Evolutionary conservation across 1,139 yeast genomes (phyloP).

Genomic region (Trichomonascaceae sp.): DNA sequence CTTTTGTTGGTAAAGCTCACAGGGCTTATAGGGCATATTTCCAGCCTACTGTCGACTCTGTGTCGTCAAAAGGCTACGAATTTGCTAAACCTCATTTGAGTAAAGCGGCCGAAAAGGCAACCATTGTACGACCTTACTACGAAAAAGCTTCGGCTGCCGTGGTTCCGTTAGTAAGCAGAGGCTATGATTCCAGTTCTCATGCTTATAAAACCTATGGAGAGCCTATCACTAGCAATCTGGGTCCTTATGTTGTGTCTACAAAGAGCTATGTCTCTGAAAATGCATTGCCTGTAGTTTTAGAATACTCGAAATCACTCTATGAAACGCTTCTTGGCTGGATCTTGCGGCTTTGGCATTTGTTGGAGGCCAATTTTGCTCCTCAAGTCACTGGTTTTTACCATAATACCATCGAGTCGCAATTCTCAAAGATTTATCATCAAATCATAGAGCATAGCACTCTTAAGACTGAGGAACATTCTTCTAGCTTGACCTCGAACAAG

Average conservation of each 20-base stretch:
- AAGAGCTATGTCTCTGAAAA: slow-evolving; percentile 12
- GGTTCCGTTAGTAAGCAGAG: slow-evolving; percentile 12
- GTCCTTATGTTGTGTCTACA: slow-evolving; percentile 11
- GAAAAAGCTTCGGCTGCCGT: slow-evolving; percentile 8
- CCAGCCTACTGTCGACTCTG: slow-evolving; percentile 17
- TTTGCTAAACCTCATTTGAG: slow-evolving; percentile 7
- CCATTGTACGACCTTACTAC: slow-evolving; percentile 14
- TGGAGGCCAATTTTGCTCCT: slow-evolving; percentile 18
- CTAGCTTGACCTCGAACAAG: background rate
- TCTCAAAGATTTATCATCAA: slow-evolving; percentile 24
- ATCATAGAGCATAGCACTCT: slow-evolving; percentile 14
- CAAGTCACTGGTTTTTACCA: slow-evolving; percentile 19
- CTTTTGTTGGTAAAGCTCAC: slow-evolving; percentile 18
- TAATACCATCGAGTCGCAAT: slow-evolving; percentile 27
- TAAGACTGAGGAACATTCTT: background rate
- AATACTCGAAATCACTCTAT: slow-evolving; percentile 8
- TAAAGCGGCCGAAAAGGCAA: slow-evolving; percentile 5
- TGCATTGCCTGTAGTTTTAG: slow-evolving; percentile 11
- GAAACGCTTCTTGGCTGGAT: slow-evolving; percentile 6
- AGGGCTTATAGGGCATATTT: slow-evolving; percentile 16
- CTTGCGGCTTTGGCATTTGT: slow-evolving; percentile 14
- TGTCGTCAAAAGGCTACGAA: slow-evolving; percentile 11
- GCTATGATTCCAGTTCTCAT: slow-evolving; percentile 5
- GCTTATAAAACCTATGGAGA: slow-evolving; percentile 12
- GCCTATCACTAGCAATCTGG: slow-evolving; percentile 12